A percentile compares a stretch with the other conserved stretches of the same genome.
phyloP scores from a whole-genome alignment of 345 rosid genomes.

The Rubroshorea leprosula region DNA sequence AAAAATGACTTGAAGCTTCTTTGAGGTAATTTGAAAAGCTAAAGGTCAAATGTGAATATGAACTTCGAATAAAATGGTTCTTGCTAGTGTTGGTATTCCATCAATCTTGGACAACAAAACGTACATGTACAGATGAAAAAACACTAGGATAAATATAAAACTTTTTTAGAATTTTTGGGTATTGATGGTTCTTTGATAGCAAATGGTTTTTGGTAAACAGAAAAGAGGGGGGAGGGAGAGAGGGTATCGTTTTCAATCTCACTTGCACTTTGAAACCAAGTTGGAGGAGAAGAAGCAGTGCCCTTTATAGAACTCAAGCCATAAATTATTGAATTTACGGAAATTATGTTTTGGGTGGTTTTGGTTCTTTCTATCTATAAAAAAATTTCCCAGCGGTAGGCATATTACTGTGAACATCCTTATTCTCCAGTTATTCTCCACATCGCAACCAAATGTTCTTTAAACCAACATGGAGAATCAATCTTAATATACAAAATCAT shows the following conservation, averaged over 20 bases:
- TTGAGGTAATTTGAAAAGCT: too few species aligned
- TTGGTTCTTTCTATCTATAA: slow-evolving; percentile 12
- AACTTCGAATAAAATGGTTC: too few species aligned
- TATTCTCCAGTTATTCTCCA: slow-evolving; percentile 23
- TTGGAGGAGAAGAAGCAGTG: slow-evolving; percentile 20
- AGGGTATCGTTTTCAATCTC: slow-evolving; percentile 6
- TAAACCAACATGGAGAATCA: too few species aligned
- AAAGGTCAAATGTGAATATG: too few species aligned
- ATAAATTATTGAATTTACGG: neutral
- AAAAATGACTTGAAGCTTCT: too few species aligned
- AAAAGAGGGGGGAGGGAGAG: neutral
- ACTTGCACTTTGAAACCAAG: slow-evolving; percentile 22
- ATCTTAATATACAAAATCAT: too few species aligned
- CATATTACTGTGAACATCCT: slow-evolving; percentile 23
- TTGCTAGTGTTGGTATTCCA: too few species aligned
- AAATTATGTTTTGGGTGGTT: slow-evolving; percentile 15
- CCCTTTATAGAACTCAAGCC: slow-evolving; percentile 13
- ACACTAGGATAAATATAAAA: too few species aligned
- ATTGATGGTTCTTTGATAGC: too few species aligned
- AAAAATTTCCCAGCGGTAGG: neutral
- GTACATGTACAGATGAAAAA: too few species aligned
- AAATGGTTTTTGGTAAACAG: neutral
- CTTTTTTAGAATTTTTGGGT: neutral
- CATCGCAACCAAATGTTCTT: neutral
- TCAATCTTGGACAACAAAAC: too few species aligned